Conservation (phyloP, 495 filamentous ascomycete species). For the Penicillium soppii region DNA sequence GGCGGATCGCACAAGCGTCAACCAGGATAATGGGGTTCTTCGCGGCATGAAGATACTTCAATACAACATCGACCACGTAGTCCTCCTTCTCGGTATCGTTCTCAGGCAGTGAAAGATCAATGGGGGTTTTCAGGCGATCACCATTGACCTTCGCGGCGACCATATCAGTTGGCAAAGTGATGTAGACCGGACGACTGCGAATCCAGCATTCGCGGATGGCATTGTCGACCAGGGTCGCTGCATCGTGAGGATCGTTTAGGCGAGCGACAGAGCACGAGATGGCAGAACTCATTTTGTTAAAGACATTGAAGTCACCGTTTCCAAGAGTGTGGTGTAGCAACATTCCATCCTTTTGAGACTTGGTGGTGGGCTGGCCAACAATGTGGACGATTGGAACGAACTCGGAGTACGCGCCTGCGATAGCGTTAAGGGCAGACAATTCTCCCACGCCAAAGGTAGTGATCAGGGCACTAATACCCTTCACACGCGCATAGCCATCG, state of each 20-base stretch:
- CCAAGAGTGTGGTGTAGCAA: conserved; percentile 93
- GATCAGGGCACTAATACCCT: conserved; percentile 62
- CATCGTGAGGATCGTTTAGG: conserved; percentile 67
- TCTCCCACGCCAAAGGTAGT: conserved; percentile 74
- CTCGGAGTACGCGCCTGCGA: conserved; percentile 64
- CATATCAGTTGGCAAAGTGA: conserved; percentile 84
- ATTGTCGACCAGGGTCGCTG: conserved; percentile 74
- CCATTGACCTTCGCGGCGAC: conserved; percentile 77
- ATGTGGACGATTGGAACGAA: conserved; percentile 64
- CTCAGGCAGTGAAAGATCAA: conserved; percentile 61
- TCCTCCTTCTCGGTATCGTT: conserved; percentile 77
- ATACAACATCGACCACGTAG: conserved; percentile 77
- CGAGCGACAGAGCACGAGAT: conserved; percentile 70
- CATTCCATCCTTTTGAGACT: conserved; percentile 52
- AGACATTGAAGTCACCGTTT: conserved; percentile 88
- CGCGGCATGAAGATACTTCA: conserved; percentile 73
- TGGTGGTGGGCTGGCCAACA: conserved; percentile 57
- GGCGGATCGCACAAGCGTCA: conserved; percentile 88
- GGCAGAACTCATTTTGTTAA: conserved; percentile 69
- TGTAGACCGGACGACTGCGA: conserved; percentile 74
- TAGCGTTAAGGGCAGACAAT: conserved; percentile 65
- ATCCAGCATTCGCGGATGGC: conserved; percentile 77
- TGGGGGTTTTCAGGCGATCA: conserved; percentile 61
- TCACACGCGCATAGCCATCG: conserved; percentile 69
- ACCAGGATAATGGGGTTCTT: conserved; percentile 79